Base-by-base conservation (phyloP, 306 rosid species). In the Ormosia semicastrata region DNA sequence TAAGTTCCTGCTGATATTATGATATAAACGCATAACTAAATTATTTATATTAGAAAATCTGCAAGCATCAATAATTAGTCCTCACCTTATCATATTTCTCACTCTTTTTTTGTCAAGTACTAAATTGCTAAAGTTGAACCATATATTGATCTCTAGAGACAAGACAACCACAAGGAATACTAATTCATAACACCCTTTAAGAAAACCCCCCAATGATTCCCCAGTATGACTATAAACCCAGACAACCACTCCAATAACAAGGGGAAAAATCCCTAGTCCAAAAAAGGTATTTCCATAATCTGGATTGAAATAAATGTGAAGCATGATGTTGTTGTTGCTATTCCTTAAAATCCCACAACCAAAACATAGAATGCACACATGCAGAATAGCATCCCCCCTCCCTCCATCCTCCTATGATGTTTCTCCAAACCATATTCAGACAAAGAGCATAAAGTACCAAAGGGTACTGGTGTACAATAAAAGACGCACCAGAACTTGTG, bases 401-500 rank as follows among this genome's bases (percentile, higher is more conserved):
- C 54, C 8, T 1, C 36, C 14, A 46, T 4, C 49, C 60, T 66
- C 47, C 7, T 6, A 69, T 14, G 71, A 69, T 14, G 71, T 58
- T 65, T 72, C 81, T 39, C 46, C 29, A 66, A 80, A 40, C 56
- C 68, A 66, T 47, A 36, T 8, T 67, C 39, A 71, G 6, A 65
- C 29, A 75, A 54, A 76, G 53, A 65, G 37, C 13, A 41, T 17
- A 41, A 63, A 74, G 52, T 7, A 85, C 63, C 53, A 73, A 62
- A 14, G 69, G 75, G 70, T 52, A 13, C 41, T 5, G 13, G 66
- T 62, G 50, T 57, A 47, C 15, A 41, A 82, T 43, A 39, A 79
- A 69, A 86, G 63, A 75, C 77, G 18, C 78, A 76, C 75, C 78
- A 58, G 58, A 76, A 53, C 30, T 37, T 30, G 47, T 37, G 70